Evolutionary conservation across 805 yeast species (phyloP), one percentile per base, ranked within the genome.

Genomic region (Saturnispora serradocipensis): DNA sequence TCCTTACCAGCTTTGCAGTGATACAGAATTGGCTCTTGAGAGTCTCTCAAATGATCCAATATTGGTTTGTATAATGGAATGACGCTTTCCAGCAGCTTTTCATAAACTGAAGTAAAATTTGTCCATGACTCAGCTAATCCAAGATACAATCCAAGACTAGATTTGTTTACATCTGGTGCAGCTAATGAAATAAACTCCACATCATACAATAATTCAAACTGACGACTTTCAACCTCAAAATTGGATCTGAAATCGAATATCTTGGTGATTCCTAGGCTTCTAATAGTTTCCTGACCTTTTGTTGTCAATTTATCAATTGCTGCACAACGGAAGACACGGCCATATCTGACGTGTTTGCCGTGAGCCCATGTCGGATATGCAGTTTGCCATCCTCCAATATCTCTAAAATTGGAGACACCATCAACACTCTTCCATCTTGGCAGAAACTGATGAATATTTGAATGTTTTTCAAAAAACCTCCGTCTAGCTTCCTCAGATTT

Each of bases 1-100:
- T 88, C 96, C 64, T 87, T 88, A 2, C 96, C 96, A 1, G 91
- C 91, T 4, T 90, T 79, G 67, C 95, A 88, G 62, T 86, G 91
- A 64, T 82, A 78, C 9, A 84, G 66, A 53, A 88, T 67, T 2
- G 78, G 75, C n/a, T 68, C 64, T 3, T 80, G 75, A 40, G 71
- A 63, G 52, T 84, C 87, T 45, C 81, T 70, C 45, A 88, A 68
- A 59, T 72, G 78, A 45, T 68, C 64, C 58, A 86, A 77, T 32
- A 87, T 73, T 8, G 63, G 61, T 45, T 68, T 71, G 61, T 76
- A 82, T 5, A 78, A 70, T 4, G 59, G 63, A 1, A 66, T 63
- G 0, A 88, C 89, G 22, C 67, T 58, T 4, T 63, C 68, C 48
- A 87, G 63, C 58, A 85, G 76, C 50, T 78, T 78, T 50, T 72